Evolutionary conservation across 352 stramenopile genomes (phyloP).

Genomic region (Plasmopara muralis): DNA sequence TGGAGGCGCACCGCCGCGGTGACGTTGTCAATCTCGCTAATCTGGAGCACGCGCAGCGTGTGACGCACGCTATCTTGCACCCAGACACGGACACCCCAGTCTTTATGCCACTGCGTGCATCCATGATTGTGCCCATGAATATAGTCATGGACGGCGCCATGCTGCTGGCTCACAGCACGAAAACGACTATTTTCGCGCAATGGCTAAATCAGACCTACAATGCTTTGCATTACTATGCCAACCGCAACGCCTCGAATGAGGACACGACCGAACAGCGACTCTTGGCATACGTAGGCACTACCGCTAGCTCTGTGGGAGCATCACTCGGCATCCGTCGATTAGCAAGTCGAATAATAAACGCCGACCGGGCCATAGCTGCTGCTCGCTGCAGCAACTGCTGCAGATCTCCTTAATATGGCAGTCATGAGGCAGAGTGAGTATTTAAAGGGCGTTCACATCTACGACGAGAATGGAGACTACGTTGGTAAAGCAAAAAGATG

Average conservation of each 20-base stretch:
- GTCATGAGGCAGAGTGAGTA: slow-evolving; percentile 86
- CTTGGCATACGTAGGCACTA: slow-evolving; percentile 65
- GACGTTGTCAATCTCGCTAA: slow-evolving; percentile 28
- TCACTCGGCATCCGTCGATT: slow-evolving; percentile 62
- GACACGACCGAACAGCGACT: slow-evolving; percentile 67
- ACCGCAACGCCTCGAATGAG: slow-evolving; percentile 81
- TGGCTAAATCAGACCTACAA: slow-evolving; percentile 89
- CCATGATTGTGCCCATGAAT: slow-evolving; percentile 80
- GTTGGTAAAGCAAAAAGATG: slow-evolving; percentile 72
- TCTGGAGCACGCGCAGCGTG: slow-evolving; percentile 48
- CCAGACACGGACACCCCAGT: slow-evolving; percentile 64
- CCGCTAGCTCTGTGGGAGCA: slow-evolving; percentile 62
- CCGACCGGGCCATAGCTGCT: slow-evolving; percentile 41
- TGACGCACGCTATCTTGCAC: slow-evolving; percentile 69
- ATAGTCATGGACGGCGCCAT: slow-evolving; percentile 85
- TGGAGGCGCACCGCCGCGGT: slow-evolving; percentile 36
- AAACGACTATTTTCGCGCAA: slow-evolving; percentile 67
- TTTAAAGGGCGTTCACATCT: slow-evolving; percentile 69
- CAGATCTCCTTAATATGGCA: slow-evolving; percentile 78
- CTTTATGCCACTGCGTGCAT: slow-evolving; percentile 64
- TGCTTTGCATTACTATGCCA: slow-evolving; percentile 86
- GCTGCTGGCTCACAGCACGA: slow-evolving; percentile 62
- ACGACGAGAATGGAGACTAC: slow-evolving; percentile 72
- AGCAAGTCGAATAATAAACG: slow-evolving; percentile 41
- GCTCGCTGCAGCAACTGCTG: slow-evolving; percentile 68